Evolutionary conservation across 2,329 filamentous ascomycete species (phyloP).

Genomic region (Clonostachys sp.): DNA sequence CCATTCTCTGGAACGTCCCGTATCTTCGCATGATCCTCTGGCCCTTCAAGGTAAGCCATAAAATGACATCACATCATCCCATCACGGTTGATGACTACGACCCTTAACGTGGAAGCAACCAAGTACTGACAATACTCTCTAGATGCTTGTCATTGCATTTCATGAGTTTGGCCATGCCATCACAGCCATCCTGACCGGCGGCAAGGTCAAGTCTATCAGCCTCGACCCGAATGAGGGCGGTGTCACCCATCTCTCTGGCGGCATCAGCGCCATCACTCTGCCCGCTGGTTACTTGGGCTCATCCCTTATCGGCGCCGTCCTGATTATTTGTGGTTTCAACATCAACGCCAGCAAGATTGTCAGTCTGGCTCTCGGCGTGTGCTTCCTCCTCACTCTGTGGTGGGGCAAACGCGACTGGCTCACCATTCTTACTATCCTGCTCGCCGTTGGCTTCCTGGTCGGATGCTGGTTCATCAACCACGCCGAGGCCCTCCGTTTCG

Average conservation of each 20-base stretch:
- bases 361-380: slow-evolving; percentile 66
- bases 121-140: neutral
- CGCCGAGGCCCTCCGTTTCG: slow-evolving; percentile 67
- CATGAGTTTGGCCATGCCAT: slow-evolving; percentile 78
- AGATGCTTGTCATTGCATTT: slow-evolving; percentile 82
- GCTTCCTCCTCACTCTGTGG: slow-evolving; percentile 76
- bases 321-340: slow-evolving; percentile 78
- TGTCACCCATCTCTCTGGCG: slow-evolving; percentile 73
- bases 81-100: neutral
- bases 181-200: slow-evolving; percentile 67
- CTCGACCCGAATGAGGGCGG: slow-evolving; percentile 76
- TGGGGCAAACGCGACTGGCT: slow-evolving; percentile 78
- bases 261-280: slow-evolving; percentile 64
- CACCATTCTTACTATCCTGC: slow-evolving; percentile 65
- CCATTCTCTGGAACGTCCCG: slow-evolving; percentile 74
- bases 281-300: slow-evolving; percentile 77
- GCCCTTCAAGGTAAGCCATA: slow-evolving; percentile 68
- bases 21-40: slow-evolving; percentile 71
- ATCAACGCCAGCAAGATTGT: slow-evolving; percentile 79
- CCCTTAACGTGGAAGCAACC: neutral
- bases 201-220: slow-evolving; percentile 68
- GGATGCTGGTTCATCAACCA: slow-evolving; percentile 79
- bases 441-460: slow-evolving; percentile 66
- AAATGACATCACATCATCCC: neutral
- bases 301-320: slow-evolving; percentile 69